These are phyloP conservation scores for Hypoxylon subgilvum DNA, from an alignment of 495 filamentous ascomycete genomes.

Conservation along the genomic window DNA sequence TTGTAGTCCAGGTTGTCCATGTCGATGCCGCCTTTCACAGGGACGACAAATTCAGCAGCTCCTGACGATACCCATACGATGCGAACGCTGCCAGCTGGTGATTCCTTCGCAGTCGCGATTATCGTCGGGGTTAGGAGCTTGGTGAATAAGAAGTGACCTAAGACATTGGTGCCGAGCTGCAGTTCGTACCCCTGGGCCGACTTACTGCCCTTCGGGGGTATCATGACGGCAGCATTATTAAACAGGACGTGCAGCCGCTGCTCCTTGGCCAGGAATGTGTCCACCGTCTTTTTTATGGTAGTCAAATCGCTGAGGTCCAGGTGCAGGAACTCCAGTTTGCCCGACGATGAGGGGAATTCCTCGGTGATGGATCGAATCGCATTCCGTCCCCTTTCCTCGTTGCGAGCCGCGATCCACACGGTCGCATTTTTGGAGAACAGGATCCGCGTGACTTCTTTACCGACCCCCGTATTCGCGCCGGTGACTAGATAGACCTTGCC, in stretches of 20 bases:
- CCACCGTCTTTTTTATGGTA: constrained; percentile 32
- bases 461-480: constrained; percentile 56
- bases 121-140: constrained; percentile 56
- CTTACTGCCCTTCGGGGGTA: constrained; percentile 30
- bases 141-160: constrained; percentile 53
- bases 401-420: constrained; percentile 62
- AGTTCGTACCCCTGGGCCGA: constrained; percentile 49
- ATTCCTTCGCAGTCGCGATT: constrained; percentile 43
- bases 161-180: constrained; percentile 48
- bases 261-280: constrained; percentile 34
- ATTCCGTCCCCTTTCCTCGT: constrained; percentile 40
- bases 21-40: constrained; percentile 41
- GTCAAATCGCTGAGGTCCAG: constrained; percentile 42
- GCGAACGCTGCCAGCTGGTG: constrained; percentile 46
- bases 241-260: constrained; percentile 40
- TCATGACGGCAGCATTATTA: constrained; percentile 51
- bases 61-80: constrained; percentile 52
- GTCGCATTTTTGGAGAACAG: constrained; percentile 55
- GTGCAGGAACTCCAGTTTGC: constrained; percentile 36
- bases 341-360: constrained; percentile 36
- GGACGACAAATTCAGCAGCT: constrained; percentile 35
- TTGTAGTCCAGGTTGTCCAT: constrained; percentile 44
- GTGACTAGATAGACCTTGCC: constrained; percentile 55
- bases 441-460: constrained; percentile 53
- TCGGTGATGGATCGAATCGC: constrained; percentile 39